Evolutionary conservation across 768 basidiomycete genomes (phyloP).

Genomic region (Exidia glandulosa): DNA sequence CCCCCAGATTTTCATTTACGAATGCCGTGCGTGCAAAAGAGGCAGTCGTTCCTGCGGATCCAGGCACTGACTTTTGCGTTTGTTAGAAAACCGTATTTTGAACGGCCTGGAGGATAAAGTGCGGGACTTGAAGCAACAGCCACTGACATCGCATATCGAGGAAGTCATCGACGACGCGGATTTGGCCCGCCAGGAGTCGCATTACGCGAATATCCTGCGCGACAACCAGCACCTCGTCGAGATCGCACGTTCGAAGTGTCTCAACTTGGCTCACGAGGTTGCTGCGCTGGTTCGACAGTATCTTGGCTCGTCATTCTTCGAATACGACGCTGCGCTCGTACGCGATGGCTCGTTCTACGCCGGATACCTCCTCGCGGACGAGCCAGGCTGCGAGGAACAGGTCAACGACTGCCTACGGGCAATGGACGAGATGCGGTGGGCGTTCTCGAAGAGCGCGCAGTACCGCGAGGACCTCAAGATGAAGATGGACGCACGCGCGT

Average conservation of each 20-base stretch:
- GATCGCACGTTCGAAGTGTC: constrained; percentile 34
- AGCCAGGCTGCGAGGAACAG: constrained; percentile 41
- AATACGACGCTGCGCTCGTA: constrained; percentile 77
- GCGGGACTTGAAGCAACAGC: not conserved
- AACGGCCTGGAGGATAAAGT: not conserved
- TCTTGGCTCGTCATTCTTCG: constrained; percentile 54
- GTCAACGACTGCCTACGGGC: constrained; percentile 53
- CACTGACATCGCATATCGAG: not conserved
- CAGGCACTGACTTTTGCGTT: not conserved
- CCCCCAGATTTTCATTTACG: not conserved
- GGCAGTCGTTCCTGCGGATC: not conserved
- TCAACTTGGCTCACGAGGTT: constrained; percentile 34
- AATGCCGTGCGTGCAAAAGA: not conserved
- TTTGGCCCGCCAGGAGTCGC: not conserved
- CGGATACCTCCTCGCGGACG: constrained; percentile 57
- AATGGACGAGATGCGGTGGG: constrained; percentile 76
- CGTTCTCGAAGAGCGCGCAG: constrained; percentile 63
- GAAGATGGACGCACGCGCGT: not conserved
- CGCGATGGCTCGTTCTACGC: constrained; percentile 88
- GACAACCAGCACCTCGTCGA: constrained; percentile 19
- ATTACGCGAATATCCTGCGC: not conserved
- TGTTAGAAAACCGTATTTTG: not conserved
- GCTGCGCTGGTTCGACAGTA: constrained; percentile 37
- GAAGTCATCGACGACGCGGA: not conserved
- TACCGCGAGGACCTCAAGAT: not conserved